phyloP scores from a whole-genome alignment of 495 filamentous ascomycete species.

The Talaromyces borbonicus region DNA sequence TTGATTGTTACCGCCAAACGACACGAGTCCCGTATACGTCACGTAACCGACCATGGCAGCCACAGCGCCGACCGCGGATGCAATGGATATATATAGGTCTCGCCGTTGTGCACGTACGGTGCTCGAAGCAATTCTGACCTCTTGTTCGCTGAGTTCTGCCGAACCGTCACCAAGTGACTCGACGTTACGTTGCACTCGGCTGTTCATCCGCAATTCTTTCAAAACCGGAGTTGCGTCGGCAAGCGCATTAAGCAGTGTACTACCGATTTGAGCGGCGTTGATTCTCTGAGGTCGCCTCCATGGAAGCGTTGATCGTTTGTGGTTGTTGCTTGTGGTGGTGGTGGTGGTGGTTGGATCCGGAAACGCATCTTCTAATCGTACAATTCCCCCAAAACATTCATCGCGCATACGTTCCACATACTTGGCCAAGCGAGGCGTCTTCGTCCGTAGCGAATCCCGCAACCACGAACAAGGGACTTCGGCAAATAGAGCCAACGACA shows the following conservation, averaged over 20 bases:
- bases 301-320: conserved; percentile 18
- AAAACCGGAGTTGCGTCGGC: conserved; percentile 33
- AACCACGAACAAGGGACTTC: conserved; percentile 66
- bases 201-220: conserved; percentile 27
- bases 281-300: conserved; percentile 29
- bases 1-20: not conserved
- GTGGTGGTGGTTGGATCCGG: not conserved
- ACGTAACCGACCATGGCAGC: conserved; percentile 34
- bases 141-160: conserved; percentile 16
- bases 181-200: conserved; percentile 23
- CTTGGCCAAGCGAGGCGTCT: conserved; percentile 41
- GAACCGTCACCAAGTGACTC: conserved; percentile 14
- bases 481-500: conserved; percentile 61
- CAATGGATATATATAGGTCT: conserved; percentile 31
- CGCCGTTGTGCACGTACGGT: conserved; percentile 21
- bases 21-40: conserved; percentile 25
- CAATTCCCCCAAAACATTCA: conserved; percentile 28
- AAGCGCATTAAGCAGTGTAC: conserved; percentile 27
- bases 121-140: conserved; percentile 18
- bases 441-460: conserved; percentile 45
- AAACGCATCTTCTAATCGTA: conserved; percentile 22
- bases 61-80: conserved; percentile 23
- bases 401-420: conserved; percentile 43
- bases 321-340: conserved; percentile 3
- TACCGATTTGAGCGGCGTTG: conserved; percentile 24